These are phyloP conservation scores for Lentinula aciculospora DNA, from an alignment of 768 basidiomycete genomes.

Conservation along the genomic window DNA sequence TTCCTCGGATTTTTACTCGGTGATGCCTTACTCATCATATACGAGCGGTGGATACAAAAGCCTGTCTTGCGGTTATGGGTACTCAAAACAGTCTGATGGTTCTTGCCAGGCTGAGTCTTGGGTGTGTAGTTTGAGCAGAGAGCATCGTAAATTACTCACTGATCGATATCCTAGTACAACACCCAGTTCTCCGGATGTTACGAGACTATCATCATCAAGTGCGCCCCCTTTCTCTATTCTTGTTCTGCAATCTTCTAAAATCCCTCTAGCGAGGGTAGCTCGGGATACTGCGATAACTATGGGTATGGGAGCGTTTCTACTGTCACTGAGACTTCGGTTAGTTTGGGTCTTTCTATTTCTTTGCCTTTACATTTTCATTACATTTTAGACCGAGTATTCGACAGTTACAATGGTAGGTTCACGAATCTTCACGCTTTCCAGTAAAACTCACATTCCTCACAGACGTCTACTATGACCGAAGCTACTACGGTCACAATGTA, in stretches of 20 bases:
- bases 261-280: constrained; percentile 9
- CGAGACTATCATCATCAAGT: constrained; percentile 57
- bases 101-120: constrained; percentile 50
- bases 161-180: constrained; percentile 25
- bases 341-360: not conserved
- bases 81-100: constrained; percentile 48
- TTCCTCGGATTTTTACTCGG: constrained; percentile 34
- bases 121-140: constrained; percentile 34
- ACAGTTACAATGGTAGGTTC: constrained; percentile 13
- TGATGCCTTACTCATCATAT: constrained; percentile 59
- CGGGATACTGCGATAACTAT: constrained; percentile 15
- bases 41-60: constrained; percentile 58
- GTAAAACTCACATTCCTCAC: not conserved
- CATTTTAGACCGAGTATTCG: constrained; percentile 5
- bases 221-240: constrained; percentile 8
- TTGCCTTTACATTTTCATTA: not conserved
- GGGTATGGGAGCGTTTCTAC: constrained; percentile 20
- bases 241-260: not conserved
- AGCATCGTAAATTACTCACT: not conserved
- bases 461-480: constrained; percentile 30
- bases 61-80: constrained; percentile 69
- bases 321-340: constrained; percentile 22
- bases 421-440: not conserved
- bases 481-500: constrained; percentile 35
- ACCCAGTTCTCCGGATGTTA: constrained; percentile 48